phyloP scores from a whole-genome alignment of 2,329 filamentous ascomycete species.

The Fonsecaea nubica region DNA sequence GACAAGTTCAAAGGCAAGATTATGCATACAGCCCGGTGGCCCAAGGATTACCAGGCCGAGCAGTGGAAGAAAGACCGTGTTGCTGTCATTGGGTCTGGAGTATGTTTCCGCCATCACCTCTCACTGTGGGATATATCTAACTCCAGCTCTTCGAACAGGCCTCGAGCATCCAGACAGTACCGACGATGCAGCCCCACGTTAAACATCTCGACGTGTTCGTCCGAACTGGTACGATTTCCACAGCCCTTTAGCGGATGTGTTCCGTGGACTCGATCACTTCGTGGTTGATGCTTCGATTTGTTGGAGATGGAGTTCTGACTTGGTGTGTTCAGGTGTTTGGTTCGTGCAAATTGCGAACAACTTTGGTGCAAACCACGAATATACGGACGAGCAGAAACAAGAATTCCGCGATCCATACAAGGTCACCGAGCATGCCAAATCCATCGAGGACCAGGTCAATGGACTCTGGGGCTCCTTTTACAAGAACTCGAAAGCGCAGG shows the following conservation, averaged over 20 bases:
- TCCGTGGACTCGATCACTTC: slow-evolving; percentile 30
- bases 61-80: slow-evolving; percentile 53
- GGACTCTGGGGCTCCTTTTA: slow-evolving; percentile 57
- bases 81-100: slow-evolving; percentile 55
- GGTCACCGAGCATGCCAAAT: slow-evolving; percentile 54
- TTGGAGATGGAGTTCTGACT: neutral
- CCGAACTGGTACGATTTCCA: slow-evolving; percentile 45
- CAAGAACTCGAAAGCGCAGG: slow-evolving; percentile 50
- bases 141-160: slow-evolving; percentile 1
- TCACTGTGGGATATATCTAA: neutral
- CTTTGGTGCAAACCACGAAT: slow-evolving; percentile 54
- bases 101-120: slow-evolving; percentile 38
- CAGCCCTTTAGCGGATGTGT: neutral
- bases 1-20: slow-evolving; percentile 54
- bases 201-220: slow-evolving; percentile 58
- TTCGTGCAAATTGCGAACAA: slow-evolving; percentile 55
- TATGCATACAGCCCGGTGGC: slow-evolving; percentile 53
- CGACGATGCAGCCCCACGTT: slow-evolving; percentile 54
- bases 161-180: slow-evolving; percentile 55
- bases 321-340: slow-evolving; percentile 38
- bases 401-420: slow-evolving; percentile 50
- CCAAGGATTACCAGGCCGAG: slow-evolving; percentile 53
- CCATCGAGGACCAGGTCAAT: slow-evolving; percentile 57
- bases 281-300: neutral
- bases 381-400: slow-evolving; percentile 51